Evolutionary conservation across 2,329 filamentous ascomycete species (phyloP).

Genomic region (Blastomyces percursus): DNA sequence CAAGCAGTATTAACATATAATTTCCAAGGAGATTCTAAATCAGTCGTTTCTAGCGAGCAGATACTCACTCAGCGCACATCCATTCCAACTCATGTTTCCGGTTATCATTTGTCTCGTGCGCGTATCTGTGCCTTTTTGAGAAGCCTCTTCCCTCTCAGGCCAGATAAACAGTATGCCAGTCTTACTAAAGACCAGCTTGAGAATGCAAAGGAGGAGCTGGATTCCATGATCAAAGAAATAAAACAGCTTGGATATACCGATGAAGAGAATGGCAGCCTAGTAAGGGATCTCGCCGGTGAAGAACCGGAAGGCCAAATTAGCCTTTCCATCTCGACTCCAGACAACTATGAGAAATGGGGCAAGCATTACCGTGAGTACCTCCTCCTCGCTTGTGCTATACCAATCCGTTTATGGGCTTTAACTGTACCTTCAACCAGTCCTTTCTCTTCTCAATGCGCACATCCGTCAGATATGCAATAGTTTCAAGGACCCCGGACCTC

Average conservation of each 20-base stretch:
- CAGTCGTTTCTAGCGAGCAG: slow-evolving; percentile 1
- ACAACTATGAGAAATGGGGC: slow-evolving; percentile 44
- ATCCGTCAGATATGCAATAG: slow-evolving; percentile 48
- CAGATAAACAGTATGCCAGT: slow-evolving; percentile 29
- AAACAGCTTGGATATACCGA: slow-evolving; percentile 31
- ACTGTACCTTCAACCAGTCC: slow-evolving; percentile 23
- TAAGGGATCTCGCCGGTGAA: slow-evolving; percentile 39
- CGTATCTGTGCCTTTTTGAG: slow-evolving; percentile 42
- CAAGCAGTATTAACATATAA: slow-evolving; percentile 16
- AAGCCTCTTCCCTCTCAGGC: slow-evolving; percentile 33
- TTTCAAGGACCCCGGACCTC: slow-evolving; percentile 51
- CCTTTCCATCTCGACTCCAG: slow-evolving; percentile 34
- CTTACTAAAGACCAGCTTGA: slow-evolving; percentile 2
- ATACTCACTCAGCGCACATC: neutral
- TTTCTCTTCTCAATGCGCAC: slow-evolving; percentile 47
- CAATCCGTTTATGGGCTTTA: neutral
- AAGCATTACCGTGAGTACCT: slow-evolving; percentile 37
- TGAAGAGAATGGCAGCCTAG: slow-evolving; percentile 32
- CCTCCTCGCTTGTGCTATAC: neutral
- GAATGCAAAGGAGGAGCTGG: slow-evolving; percentile 18
- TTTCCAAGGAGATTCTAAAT: slow-evolving; percentile 7
- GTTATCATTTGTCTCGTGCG: slow-evolving; percentile 45
- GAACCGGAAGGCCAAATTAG: slow-evolving; percentile 41
- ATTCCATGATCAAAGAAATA: slow-evolving; percentile 24
- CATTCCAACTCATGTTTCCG: slow-evolving; percentile 14